Conservation (phyloP, 2,329 filamentous ascomycete genomes). For the Trichoderma semiorbis region DNA sequence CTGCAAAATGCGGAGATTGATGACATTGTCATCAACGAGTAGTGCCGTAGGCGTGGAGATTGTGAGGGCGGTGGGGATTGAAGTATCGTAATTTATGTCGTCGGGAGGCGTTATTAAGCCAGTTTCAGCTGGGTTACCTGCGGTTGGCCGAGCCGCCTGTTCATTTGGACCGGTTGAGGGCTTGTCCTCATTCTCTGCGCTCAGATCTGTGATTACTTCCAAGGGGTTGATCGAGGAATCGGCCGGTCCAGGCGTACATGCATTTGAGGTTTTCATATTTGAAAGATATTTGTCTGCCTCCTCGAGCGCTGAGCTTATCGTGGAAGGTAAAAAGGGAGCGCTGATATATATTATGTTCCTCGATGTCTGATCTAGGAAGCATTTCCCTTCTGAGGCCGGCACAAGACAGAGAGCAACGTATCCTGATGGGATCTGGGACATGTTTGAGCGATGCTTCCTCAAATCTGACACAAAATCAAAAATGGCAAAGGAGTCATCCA, state of each 20-base stretch:
- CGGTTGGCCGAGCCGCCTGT: neutral
- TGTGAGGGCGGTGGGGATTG: neutral
- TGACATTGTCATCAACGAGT: neutral
- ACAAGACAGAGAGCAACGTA: neutral
- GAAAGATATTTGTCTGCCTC: neutral
- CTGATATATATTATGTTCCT: neutral
- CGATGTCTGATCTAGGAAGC: neutral
- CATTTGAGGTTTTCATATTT: neutral
- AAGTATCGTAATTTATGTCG: neutral
- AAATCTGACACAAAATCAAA: neutral
- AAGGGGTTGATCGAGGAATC: neutral
- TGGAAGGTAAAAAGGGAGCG: neutral
- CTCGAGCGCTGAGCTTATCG: neutral
- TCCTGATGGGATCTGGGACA: neutral
- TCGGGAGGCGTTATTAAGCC: neutral
- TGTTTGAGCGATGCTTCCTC: neutral
- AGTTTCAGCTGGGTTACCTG: neutral
- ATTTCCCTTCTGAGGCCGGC: neutral
- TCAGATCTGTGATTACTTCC: neutral
- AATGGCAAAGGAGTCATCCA: neutral
- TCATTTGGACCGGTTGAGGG: neutral
- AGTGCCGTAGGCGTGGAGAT: neutral
- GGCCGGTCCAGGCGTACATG: neutral
- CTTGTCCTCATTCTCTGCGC: neutral
- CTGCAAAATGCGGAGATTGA: neutral